Conservation (phyloP, 2,329 filamentous ascomycete genomes). For the Chlorencoelia australis region DNA sequence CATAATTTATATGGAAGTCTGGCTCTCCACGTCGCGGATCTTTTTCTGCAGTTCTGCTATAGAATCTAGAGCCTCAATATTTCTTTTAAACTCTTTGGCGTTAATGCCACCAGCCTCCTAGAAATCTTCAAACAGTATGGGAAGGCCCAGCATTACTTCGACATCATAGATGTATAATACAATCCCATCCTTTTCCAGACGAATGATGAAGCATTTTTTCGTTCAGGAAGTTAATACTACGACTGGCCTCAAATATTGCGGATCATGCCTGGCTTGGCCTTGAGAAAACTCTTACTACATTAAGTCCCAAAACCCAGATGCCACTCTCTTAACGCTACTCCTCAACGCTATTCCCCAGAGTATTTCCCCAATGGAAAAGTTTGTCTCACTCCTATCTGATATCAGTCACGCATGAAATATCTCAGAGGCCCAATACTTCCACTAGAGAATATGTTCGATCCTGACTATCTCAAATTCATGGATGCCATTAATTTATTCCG, state of each 20-base stretch:
- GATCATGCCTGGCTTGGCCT: conserved; percentile 5
- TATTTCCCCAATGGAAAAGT: background rate
- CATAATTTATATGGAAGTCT: conserved; percentile 6
- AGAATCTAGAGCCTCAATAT: background rate
- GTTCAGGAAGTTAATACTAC: too few species aligned
- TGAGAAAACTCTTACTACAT: background rate
- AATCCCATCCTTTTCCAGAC: too few species aligned
- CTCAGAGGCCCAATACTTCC: too few species aligned
- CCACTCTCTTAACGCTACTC: conserved; percentile 6
- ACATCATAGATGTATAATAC: conserved; percentile 2
- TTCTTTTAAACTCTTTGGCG: conserved; percentile 1
- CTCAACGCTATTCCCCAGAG: conserved; percentile 5
- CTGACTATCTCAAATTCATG: background rate
- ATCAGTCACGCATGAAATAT: too few species aligned
- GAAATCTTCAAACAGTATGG: background rate
- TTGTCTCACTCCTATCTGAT: too few species aligned
- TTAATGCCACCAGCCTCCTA: conserved; percentile 1
- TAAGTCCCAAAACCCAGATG: conserved; percentile 6
- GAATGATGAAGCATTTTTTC: too few species aligned
- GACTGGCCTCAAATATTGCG: conserved; percentile 5
- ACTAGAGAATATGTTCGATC: too few species aligned
- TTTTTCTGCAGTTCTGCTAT: conserved; percentile 1
- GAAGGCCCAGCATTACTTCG: background rate
- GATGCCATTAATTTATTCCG: background rate
- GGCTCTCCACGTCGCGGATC: background rate